phyloP scores from a whole-genome alignment of 2,329 filamentous ascomycete genomes.

The Talaromyces sp. region DNA sequence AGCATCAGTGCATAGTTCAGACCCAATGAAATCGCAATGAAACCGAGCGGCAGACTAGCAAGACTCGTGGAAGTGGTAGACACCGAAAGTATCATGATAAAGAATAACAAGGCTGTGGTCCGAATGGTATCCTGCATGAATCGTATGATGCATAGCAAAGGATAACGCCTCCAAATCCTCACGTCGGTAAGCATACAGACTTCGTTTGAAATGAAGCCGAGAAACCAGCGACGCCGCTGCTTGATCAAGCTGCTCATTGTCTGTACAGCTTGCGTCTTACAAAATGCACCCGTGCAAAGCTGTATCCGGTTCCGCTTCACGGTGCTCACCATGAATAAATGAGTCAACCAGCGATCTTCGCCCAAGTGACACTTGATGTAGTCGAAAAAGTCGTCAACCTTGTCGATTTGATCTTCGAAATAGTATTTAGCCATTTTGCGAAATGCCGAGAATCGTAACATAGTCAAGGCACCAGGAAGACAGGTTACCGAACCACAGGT shows the following conservation, averaged over 20 bases:
- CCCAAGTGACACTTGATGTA: slow-evolving; percentile 94
- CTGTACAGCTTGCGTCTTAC: slow-evolving; percentile 96
- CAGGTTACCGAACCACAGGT: slow-evolving; percentile 93
- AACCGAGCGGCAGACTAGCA: slow-evolving; percentile 78
- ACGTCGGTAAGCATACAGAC: slow-evolving; percentile 97
- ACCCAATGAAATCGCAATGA: slow-evolving; percentile 87
- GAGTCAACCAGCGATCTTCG: slow-evolving; percentile 94
- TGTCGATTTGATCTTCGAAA: slow-evolving; percentile 93
- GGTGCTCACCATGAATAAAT: slow-evolving; percentile 97
- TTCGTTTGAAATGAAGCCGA: slow-evolving; percentile 97
- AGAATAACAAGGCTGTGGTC: slow-evolving; percentile 89
- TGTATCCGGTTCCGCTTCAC: slow-evolving; percentile 92
- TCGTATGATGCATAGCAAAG: slow-evolving; percentile 76
- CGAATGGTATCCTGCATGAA: slow-evolving; percentile 97
- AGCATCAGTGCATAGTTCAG: slow-evolving; percentile 95
- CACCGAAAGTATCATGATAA: slow-evolving; percentile 85
- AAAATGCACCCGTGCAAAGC: slow-evolving; percentile 96
- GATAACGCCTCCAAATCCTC: slow-evolving; percentile 86
- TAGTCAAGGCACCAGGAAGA: slow-evolving; percentile 89
- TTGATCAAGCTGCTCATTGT: slow-evolving; percentile 82
- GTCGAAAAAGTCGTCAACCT: slow-evolving; percentile 93
- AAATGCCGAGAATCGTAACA: slow-evolving; percentile 93
- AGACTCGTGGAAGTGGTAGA: slow-evolving; percentile 78
- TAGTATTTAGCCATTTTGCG: slow-evolving; percentile 97
- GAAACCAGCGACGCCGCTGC: slow-evolving; percentile 92